Evolutionary conservation across 2,329 filamentous ascomycete species (phyloP), one percentile per base, ranked within the genome.

Genomic region (Apiospora hydei): DNA sequence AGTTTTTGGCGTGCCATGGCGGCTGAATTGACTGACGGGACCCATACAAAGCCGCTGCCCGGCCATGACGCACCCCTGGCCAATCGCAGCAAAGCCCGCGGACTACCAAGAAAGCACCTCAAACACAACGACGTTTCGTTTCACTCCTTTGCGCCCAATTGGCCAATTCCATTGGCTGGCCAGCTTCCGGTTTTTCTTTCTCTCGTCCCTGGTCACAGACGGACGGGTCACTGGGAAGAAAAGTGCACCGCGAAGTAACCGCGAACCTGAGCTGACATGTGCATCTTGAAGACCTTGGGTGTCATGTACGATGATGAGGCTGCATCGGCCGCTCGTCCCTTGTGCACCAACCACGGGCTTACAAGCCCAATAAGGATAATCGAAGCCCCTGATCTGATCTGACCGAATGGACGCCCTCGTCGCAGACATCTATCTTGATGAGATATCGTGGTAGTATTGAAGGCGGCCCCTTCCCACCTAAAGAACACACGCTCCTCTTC

Each of bases 81-180:
- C 57, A 64, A 64, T 64, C 57, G n/a, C 34, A 14, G 3, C 34
- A 41, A 21, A 10, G 57, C 34, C 21, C 34, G 13, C 18, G 34
- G 18, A 24, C 10, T 38, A 64, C 4, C 7, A 34, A n/a, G 18
- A 64, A n/a, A 34, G 10, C 30, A 41, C 18, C 57, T 41, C 57
- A 64, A 64, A 64, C 57, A 64, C 57, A 4, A 41, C 34, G 11
- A 41, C 10, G 57, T 64, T 64, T 64, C 57, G 57, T 64, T 64
- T 64, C 57, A n/a, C 57, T 64, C 34, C 57, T 64, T 41, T 64
- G 57, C 18, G n/a, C 4, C 57, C 10, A 64, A 34, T 34, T 34
- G 14, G 26, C 7, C 53, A 21, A 61, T 26, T 34, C 26, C 26
- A 64, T 64, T 41, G 57, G 57, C 21, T 41, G 3, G 13, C 30